Conservation (phyloP, 2,329 filamentous ascomycete species). For the Colletotrichum noveboracense region DNA sequence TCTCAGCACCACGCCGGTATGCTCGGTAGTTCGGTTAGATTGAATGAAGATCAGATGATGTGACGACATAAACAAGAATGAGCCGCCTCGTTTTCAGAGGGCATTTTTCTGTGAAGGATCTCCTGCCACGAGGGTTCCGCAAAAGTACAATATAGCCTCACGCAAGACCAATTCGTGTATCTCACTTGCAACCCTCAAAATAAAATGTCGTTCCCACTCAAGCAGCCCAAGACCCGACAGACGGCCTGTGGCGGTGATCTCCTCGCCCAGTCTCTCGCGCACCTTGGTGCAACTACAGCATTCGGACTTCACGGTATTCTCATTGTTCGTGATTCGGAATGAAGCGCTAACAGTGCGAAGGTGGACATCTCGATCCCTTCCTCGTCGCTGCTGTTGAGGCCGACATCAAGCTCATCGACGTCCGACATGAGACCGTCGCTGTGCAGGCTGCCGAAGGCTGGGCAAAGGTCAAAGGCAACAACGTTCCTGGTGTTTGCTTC, state of each 20-base stretch:
- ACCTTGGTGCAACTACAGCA: background rate
- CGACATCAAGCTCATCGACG: constrained; percentile 9
- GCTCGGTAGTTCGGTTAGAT: background rate
- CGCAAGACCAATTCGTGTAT: background rate
- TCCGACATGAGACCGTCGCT: constrained; percentile 6
- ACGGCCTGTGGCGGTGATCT: background rate
- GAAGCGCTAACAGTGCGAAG: background rate
- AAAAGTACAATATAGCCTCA: background rate
- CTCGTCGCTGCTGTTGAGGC: constrained; percentile 7
- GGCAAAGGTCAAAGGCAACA: constrained; percentile 7
- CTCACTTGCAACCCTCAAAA: background rate
- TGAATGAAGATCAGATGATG: background rate
- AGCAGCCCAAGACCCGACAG: background rate
- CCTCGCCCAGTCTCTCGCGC: constrained; percentile 1
- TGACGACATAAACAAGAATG: background rate
- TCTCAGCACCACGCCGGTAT: background rate
- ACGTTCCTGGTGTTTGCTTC: background rate
- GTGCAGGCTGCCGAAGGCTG: constrained; percentile 8
- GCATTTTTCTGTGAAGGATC: background rate
- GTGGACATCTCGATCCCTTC: constrained; percentile 2
- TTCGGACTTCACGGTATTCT: background rate
- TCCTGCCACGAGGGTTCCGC: background rate
- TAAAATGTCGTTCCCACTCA: background rate
- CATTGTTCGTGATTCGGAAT: background rate
- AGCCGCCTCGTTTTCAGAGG: background rate